A percentile compares a stretch with the other conserved stretches of the same genome.
Conservation (phyloP, 1,284 basidiomycete genomes). For the Vanrija humicola region DNA sequence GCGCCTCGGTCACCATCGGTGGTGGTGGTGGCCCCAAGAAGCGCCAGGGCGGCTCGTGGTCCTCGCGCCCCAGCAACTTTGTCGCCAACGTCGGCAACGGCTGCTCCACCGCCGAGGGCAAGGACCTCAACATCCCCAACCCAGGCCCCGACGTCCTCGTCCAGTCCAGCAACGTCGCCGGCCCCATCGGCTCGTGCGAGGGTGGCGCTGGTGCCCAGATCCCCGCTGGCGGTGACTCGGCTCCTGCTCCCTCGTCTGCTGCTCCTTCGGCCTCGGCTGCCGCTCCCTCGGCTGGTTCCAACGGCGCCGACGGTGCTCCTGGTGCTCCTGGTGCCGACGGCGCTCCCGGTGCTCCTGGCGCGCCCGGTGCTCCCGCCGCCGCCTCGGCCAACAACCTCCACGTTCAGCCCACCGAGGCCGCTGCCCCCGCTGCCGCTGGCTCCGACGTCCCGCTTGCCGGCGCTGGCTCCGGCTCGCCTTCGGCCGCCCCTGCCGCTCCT, state of each 20-base stretch:
- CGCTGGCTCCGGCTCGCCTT: background rate
- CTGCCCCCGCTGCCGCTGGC: background rate
- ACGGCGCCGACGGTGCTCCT: slow-evolving; percentile 13
- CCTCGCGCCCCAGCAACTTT: slow-evolving; percentile 41
- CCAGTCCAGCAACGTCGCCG: background rate
- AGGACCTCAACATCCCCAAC: slow-evolving; percentile 16
- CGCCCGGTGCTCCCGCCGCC: no score
- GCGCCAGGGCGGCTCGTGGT: background rate
- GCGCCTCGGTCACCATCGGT: slow-evolving; percentile 46
- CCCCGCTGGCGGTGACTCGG: background rate
- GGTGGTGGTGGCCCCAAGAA: slow-evolving; percentile 29
- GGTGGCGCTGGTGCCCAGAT: background rate
- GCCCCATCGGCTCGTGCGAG: slow-evolving; percentile 2
- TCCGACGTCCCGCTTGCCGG: slow-evolving; percentile 24
- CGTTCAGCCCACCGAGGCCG: background rate
- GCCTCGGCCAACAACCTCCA: no score
- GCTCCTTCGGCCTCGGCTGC: background rate
- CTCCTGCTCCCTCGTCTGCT: background rate
- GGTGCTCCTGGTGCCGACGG: slow-evolving; percentile 22
- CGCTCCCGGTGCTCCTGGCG: slow-evolving; percentile 20
- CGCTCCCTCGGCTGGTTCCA: background rate
- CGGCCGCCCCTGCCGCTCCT: background rate
- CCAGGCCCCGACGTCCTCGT: slow-evolving; percentile 11
- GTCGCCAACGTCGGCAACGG: slow-evolving; percentile 47
- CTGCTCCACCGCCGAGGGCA: slow-evolving; percentile 35